Conservation (phyloP, 2,329 filamentous ascomycete genomes). For the Fusarium sp. region DNA sequence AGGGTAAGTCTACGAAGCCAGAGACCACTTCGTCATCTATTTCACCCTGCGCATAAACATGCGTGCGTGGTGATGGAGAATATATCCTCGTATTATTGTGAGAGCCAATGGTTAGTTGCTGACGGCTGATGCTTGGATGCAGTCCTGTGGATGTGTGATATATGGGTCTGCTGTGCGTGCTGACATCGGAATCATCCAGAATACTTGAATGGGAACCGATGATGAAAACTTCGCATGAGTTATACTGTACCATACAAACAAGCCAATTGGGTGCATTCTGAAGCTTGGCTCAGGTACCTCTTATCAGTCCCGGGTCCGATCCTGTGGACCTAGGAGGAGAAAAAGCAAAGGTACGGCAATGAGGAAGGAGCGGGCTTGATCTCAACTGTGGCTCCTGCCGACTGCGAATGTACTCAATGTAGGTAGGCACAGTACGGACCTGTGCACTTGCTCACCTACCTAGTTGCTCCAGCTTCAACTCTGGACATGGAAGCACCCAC, state of each 20-base stretch:
- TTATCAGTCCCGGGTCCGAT: background rate
- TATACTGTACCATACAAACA: background rate
- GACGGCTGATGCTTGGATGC: background rate
- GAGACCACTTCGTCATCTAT: background rate
- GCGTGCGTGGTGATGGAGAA: background rate
- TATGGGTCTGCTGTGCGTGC: background rate
- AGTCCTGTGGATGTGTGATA: background rate
- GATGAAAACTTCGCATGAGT: background rate
- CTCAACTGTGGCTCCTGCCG: background rate
- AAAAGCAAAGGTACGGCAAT: background rate
- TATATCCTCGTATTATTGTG: background rate
- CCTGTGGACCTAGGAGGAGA: background rate
- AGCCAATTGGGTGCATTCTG: background rate
- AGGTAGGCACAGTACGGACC: background rate
- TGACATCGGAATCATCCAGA: background rate
- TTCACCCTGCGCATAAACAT: background rate
- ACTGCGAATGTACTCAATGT: background rate
- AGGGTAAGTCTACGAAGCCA: background rate
- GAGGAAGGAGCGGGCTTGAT: slow-evolving; percentile 16
- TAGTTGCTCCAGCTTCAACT: background rate
- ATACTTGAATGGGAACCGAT: background rate
- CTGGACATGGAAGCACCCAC: background rate
- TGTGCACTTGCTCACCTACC: background rate
- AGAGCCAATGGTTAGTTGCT: background rate
- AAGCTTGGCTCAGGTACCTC: background rate